Evolutionary conservation across 140 eudicot genomes (phyloP), one percentile per base, ranked within the genome.

Genomic region (Ambrosia hybrid): DNA sequence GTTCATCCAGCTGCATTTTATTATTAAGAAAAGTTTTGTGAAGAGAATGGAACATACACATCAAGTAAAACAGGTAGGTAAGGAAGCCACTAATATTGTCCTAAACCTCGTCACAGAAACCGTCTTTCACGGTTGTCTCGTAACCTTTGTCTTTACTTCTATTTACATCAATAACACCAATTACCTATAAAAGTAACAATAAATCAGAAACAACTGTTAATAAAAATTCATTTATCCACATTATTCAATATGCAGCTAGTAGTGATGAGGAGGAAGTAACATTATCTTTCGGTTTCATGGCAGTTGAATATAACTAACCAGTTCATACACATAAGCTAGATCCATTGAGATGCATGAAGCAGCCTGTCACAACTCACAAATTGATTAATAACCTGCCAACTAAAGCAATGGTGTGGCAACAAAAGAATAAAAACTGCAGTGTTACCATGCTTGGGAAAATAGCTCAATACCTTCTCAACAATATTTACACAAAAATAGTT

Each of bases 101-200:
- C 70, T 71, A 61, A 45, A 93, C 99, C 97, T 86, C 99, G 34
- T 89, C 96, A 83, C 99, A 93, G 67, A 93, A 88, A 1, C 97
- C 96, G 33, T 93, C 99, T 79, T 90, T 93, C 41, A 93, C 96
- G 1, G 80, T 73, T 67, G 96, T 90, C 85, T 85, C 97, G 14
- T 93, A 93, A 58, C 91, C 94, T 72, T 88, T 90, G 30, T 88
- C 99, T 68, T 90, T 93, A 73, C 85, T 85, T 84, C 96, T 84
- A 79, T 46, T 77, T 51, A 88, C 92, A 84, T 93, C 96, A 63
- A 90, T 83, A 55, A 93, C 97, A 41, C 99, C 99, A 75, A 90
- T 81, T 43, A 90, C 91, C 99, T 94, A 78, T 80, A 79, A 38
- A 75, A 15, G 52, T 1, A 77, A 61, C 16, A 53, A 38, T 46